A percentile compares a stretch with the other conserved stretches of the same genome.
Conservation (phyloP, 2,329 filamentous ascomycete genomes). For the Ophioceras dolichostomum region DNA sequence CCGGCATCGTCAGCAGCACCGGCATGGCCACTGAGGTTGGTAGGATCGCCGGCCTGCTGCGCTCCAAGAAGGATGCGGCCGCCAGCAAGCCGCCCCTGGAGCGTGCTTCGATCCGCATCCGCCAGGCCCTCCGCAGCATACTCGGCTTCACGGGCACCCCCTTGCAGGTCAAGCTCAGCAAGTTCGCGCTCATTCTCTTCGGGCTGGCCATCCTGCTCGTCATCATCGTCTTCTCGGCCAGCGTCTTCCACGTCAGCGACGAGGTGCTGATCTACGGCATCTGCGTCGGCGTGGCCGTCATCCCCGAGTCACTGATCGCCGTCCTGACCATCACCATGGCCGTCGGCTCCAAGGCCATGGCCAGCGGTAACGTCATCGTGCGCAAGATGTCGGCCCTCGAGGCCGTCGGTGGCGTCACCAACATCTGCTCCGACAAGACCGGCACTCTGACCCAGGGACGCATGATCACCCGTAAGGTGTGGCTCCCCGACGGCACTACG, state of each 20-base stretch:
- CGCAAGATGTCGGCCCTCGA: conserved; percentile 42
- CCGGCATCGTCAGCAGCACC: conserved; percentile 56
- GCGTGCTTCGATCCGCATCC: conserved; percentile 19
- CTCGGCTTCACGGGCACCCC: conserved; percentile 49
- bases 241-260: conserved; percentile 31
- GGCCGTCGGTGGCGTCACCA: conserved; percentile 40
- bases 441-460: conserved; percentile 55
- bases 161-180: conserved; percentile 53
- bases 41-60: conserved; percentile 42
- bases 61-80: conserved; percentile 28
- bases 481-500: conserved; percentile 41
- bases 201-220: conserved; percentile 35
- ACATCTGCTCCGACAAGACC: conserved; percentile 53
- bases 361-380: conserved; percentile 41
- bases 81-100: conserved; percentile 16
- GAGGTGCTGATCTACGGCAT: conserved; percentile 31
- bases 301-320: conserved; percentile 43
- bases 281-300: conserved; percentile 37
- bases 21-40: conserved; percentile 50
- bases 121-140: conserved; percentile 20
- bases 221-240: conserved; percentile 27
- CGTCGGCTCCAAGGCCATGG: conserved; percentile 42
- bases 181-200: conserved; percentile 55
- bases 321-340: conserved; percentile 54
- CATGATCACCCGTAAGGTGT: conserved; percentile 53